Conservation (phyloP, 192 early-diverging fungal genomes). For the Diversispora epigaea region DNA sequence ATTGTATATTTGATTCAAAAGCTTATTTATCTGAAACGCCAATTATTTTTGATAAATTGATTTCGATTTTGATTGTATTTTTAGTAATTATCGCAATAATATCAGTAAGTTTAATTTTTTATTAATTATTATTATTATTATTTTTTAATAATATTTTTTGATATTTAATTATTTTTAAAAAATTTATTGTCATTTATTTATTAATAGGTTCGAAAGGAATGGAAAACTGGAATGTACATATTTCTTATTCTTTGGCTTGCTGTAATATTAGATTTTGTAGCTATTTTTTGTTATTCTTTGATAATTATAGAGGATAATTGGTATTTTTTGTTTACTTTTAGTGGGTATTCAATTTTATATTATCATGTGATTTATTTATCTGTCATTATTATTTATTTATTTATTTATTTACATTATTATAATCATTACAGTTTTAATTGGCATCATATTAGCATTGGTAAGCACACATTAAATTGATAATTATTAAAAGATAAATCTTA, state of each 20-base stretch:
- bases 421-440: too few relatives aligned
- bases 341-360: background rate
- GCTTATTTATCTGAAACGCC: background rate
- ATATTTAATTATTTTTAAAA: background rate
- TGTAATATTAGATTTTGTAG: background rate
- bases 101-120: too few relatives aligned
- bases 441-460: too few relatives aligned
- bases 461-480: too few relatives aligned
- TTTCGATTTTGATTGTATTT: too few relatives aligned
- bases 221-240: background rate
- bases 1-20: background rate
- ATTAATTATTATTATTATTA: too few relatives aligned
- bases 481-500: too few relatives aligned
- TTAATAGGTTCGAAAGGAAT: background rate
- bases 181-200: background rate
- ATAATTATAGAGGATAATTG: background rate
- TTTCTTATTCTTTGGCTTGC: background rate
- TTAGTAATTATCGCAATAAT: too few relatives aligned
- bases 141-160: background rate
- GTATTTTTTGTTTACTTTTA: conserved; percentile 1
- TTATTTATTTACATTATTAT: too few relatives aligned
- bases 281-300: background rate
- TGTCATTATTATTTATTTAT: background rate
- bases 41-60: too few relatives aligned
- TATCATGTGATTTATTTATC: background rate